These are phyloP conservation scores for Favolaschia claudopus DNA, from an alignment of 768 basidiomycete genomes.

Conservation along the genomic window DNA sequence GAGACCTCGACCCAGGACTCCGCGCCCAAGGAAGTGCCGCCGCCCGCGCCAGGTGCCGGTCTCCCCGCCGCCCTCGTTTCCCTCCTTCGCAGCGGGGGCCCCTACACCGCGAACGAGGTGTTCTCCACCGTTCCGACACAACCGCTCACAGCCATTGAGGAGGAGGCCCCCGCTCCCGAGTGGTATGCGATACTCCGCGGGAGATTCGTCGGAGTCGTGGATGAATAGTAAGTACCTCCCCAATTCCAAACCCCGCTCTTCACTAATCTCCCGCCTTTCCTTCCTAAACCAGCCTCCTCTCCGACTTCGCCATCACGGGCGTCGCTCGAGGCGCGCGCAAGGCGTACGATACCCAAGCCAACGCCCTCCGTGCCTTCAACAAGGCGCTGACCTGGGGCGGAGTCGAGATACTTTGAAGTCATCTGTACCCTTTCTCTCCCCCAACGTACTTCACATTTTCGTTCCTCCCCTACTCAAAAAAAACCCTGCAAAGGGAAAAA, in stretches of 20 bases:
- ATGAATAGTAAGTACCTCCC: too few species aligned
- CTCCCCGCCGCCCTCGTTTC: background rate
- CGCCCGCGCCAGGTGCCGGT: too few species aligned
- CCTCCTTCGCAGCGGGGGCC: background rate
- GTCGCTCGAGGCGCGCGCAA: background rate
- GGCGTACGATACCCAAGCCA: background rate
- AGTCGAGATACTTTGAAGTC: too few species aligned
- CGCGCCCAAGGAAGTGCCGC: too few species aligned
- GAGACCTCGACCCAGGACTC: too few species aligned
- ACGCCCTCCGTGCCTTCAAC: background rate
- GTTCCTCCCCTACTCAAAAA: too few species aligned
- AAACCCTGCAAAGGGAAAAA: too few species aligned
- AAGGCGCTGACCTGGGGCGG: too few species aligned
- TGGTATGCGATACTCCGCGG: conserved; percentile 9
- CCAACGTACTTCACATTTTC: too few species aligned
- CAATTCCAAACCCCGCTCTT: too few species aligned
- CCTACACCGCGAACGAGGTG: background rate
- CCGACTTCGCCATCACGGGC: background rate
- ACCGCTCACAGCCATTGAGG: background rate
- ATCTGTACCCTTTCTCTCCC: too few species aligned
- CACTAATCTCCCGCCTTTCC: too few species aligned
- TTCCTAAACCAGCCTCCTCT: background rate
- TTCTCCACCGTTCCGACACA: background rate
- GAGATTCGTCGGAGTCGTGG: conserved; percentile 2
- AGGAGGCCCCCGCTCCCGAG: background rate